Percentiles rank a stretch among this genome's conserved stretches.
Conservation (phyloP, 257 asterid species). For the Sherardia arvensis region DNA sequence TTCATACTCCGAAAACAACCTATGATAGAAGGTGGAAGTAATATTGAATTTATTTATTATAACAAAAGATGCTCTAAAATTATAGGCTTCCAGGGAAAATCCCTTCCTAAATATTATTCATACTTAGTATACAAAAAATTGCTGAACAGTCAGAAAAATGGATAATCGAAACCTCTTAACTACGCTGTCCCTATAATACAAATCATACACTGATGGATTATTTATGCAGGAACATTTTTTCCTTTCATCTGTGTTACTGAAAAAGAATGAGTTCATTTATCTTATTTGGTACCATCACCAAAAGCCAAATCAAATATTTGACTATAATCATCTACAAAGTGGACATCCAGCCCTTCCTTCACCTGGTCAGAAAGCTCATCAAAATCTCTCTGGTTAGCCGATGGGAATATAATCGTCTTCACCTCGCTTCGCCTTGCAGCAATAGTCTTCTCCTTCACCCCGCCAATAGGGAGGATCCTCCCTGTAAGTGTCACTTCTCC, state of each 20-base stretch:
- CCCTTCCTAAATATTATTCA: not conserved
- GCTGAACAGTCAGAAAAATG: not conserved
- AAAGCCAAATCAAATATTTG: conserved; percentile 72
- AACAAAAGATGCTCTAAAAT: not conserved
- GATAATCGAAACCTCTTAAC: not conserved
- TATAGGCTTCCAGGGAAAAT: not conserved
- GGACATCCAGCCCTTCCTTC: conserved; percentile 88
- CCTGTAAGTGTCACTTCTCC: conserved; percentile 90
- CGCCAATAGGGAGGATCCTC: conserved; percentile 95
- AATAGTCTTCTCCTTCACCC: conserved; percentile 96
- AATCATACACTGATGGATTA: not conserved
- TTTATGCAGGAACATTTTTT: not conserved
- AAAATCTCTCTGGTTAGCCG: conserved; percentile 91
- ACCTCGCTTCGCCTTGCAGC: conserved; percentile 92
- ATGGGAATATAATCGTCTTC: conserved; percentile 77
- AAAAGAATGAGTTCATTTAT: not conserved
- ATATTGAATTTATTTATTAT: no score
- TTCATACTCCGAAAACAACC: no score
- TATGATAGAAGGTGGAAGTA: no score
- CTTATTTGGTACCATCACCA: conserved; percentile 12
- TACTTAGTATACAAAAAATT: no score
- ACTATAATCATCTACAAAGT: conserved; percentile 72
- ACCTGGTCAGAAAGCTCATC: conserved; percentile 92
- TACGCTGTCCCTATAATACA: not conserved
- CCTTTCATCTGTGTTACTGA: not conserved